Percentiles rank a stretch among this genome's conserved stretches.
These are phyloP conservation scores for Rubroboletus satanas DNA, from an alignment of 768 basidiomycete genomes.

Conservation along the genomic window DNA sequence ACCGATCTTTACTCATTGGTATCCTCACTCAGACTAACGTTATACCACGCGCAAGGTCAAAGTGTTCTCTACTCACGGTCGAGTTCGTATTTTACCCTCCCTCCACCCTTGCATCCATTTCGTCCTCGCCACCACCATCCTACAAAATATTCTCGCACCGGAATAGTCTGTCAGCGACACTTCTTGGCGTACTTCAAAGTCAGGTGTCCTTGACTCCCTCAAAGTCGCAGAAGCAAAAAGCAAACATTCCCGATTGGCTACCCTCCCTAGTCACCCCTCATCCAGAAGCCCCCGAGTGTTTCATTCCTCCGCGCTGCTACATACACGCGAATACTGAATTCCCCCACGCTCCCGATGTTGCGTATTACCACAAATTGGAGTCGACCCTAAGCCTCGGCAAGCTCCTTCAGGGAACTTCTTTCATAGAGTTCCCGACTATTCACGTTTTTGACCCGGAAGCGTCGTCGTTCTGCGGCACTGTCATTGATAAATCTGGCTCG, in stretches of 20 bases:
- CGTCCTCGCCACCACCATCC: constrained; percentile 35
- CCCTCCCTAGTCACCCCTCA: constrained; percentile 48
- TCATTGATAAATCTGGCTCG: constrained; percentile 56
- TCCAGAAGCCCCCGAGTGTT: constrained; percentile 53
- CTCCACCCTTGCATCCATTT: constrained; percentile 40
- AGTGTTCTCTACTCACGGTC: constrained; percentile 64
- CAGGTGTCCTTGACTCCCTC: constrained; percentile 32
- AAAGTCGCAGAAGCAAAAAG: constrained; percentile 43
- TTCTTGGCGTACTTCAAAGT: constrained; percentile 48
- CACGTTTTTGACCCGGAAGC: constrained; percentile 63
- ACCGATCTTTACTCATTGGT: constrained; percentile 26
- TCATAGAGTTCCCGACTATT: constrained; percentile 82
- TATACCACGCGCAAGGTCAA: constrained; percentile 45
- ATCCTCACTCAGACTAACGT: constrained; percentile 12
- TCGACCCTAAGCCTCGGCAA: constrained; percentile 42
- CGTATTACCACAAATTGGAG: constrained; percentile 56
- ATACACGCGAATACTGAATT: constrained; percentile 45
- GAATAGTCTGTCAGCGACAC: constrained; percentile 46
- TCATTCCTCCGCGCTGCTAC: constrained; percentile 55
- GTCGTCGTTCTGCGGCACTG: constrained; percentile 49
- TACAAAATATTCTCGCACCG: constrained; percentile 62
- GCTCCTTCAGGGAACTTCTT: constrained; percentile 56
- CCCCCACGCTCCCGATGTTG: constrained; percentile 25
- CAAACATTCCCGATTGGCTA: constrained; percentile 53
- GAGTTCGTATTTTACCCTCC: constrained; percentile 68